Evolutionary conservation across 345 rosid species (phyloP).

Genomic region (Iberis pinnata): DNA sequence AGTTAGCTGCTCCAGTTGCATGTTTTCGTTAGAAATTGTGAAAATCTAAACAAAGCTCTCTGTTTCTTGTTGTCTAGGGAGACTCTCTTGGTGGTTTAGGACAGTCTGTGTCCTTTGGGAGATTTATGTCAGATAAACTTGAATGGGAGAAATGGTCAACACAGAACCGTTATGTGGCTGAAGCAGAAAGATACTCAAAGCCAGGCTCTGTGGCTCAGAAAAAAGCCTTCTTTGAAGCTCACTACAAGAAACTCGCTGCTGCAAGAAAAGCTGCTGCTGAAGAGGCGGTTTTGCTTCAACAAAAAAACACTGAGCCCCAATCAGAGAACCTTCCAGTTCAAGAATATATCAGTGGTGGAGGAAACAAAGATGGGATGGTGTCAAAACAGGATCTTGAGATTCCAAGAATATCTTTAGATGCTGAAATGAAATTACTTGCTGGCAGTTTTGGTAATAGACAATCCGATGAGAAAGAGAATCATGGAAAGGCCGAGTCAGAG

Average conservation of each 20-base stretch:
- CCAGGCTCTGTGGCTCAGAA: constrained; percentile 88
- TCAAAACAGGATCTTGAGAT: constrained; percentile 8
- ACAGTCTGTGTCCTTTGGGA: constrained; percentile 87
- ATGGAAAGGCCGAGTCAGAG: constrained; percentile 10
- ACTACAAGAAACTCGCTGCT: constrained; percentile 72
- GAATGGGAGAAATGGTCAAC: constrained; percentile 92
- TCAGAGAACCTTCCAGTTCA: constrained; percentile 19
- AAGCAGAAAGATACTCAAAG: constrained; percentile 63
- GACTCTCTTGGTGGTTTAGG: constrained; percentile 54
- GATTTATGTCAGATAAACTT: constrained; percentile 75
- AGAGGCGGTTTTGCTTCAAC: constrained; percentile 57
- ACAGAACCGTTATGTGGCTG: constrained; percentile 67
- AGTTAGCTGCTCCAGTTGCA: too few relatives aligned
- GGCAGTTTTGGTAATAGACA: constrained; percentile 18
- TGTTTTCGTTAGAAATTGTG: too few relatives aligned
- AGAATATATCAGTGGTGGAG: constrained; percentile 14
- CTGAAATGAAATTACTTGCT: constrained; percentile 18
- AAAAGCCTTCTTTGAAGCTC: constrained; percentile 86
- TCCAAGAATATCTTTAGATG: constrained; percentile 10
- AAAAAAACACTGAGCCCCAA: constrained; percentile 17
- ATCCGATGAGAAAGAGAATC: constrained; percentile 38
- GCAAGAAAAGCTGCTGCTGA: constrained; percentile 61
- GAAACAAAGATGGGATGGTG: constrained; percentile 10
- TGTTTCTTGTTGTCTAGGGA: constrained; percentile 32
- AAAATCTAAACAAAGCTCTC: too few relatives aligned